phyloP scores from a whole-genome alignment of 805 yeast genomes.

The Lipomyces chichibuensis region DNA sequence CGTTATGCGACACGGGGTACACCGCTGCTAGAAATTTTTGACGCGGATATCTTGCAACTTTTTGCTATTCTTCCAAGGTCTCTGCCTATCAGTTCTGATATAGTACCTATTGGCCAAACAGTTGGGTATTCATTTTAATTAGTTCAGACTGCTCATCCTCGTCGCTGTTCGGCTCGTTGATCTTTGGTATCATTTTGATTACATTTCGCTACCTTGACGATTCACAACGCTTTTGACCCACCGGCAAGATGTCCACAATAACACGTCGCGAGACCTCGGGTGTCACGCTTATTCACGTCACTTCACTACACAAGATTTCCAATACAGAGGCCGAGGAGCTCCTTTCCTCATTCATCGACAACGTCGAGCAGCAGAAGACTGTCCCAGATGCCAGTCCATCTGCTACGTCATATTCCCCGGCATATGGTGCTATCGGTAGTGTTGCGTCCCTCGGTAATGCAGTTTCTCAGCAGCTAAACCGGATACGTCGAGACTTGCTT shows the following conservation, averaged over 20 bases:
- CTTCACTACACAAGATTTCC: conserved; percentile 26
- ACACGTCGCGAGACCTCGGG: conserved; percentile 24
- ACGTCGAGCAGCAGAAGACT: conserved; percentile 39
- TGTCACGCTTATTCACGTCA: conserved; percentile 37
- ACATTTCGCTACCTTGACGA: background rate
- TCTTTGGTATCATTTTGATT: background rate
- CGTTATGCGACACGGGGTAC: too few relatives aligned
- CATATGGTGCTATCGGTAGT: background rate
- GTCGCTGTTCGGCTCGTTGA: background rate
- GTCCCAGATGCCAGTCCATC: background rate
- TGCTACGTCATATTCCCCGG: background rate
- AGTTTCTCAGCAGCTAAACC: conserved; percentile 62
- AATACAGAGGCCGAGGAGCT: conserved; percentile 38
- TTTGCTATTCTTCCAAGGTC: background rate
- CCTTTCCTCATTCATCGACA: conserved; percentile 41
- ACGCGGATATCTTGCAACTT: background rate
- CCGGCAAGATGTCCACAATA: conserved; percentile 12
- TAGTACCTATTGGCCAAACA: background rate
- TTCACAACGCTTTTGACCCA: background rate
- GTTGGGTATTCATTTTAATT: background rate
- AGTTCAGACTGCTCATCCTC: background rate
- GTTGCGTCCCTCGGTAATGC: conserved; percentile 45
- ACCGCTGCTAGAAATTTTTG: background rate
- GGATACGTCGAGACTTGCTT: conserved; percentile 76
- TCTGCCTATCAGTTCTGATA: background rate